Conservation (phyloP, 192 early-diverging fungal species). For the Backusella liffmaniae region DNA sequence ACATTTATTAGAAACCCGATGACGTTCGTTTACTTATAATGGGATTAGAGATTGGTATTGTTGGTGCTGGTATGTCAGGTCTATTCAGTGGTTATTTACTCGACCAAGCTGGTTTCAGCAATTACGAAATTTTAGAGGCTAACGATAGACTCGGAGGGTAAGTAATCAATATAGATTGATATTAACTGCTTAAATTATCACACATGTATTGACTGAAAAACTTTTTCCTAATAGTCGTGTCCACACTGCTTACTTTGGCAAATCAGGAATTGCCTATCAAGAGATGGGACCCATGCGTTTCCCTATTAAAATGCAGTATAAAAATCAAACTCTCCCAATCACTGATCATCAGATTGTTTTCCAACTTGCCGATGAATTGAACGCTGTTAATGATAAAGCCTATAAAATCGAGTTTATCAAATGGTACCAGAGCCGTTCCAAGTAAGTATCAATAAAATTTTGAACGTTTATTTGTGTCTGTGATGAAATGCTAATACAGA, state of each 20-base stretch:
- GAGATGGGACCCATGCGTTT: conserved; percentile 13
- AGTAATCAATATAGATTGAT: too few relatives aligned
- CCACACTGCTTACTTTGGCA: conserved; percentile 34
- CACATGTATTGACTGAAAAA: neutral
- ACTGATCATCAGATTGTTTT: conserved; percentile 35
- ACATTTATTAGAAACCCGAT: neutral
- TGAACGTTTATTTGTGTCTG: conserved; percentile 13
- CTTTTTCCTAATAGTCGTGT: conserved; percentile 14
- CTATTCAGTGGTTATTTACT: conserved; percentile 28
- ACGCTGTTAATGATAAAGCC: neutral
- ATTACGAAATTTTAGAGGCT: conserved; percentile 28
- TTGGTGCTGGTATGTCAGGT: conserved; percentile 33
- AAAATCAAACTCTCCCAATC: neutral
- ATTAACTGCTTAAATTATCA: neutral
- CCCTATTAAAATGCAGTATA: neutral
- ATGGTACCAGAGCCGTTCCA: conserved; percentile 4
- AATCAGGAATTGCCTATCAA: conserved; percentile 13
- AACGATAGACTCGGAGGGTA: conserved; percentile 31
- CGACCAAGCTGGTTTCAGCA: conserved; percentile 26
- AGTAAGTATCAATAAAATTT: conserved; percentile 20
- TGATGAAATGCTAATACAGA: neutral
- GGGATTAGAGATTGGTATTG: conserved; percentile 24
- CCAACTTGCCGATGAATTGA: conserved; percentile 26
- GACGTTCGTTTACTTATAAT: neutral
- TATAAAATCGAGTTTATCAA: conserved; percentile 19